These are phyloP conservation scores for Tetraselmis striata DNA, from an alignment of 139 green algal genomes.

Conservation along the genomic window DNA sequence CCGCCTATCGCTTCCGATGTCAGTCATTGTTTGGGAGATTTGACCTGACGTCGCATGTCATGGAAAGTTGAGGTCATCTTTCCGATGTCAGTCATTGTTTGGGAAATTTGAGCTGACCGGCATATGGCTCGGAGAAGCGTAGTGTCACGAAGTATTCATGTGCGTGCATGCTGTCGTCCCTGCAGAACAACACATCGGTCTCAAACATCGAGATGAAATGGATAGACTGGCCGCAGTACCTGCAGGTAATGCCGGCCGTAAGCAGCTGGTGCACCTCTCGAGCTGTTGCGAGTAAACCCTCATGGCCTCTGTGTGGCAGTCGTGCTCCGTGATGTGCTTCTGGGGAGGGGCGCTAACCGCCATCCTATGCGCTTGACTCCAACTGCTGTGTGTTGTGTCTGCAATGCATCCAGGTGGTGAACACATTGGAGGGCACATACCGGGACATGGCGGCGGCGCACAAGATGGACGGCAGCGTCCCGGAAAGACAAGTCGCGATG, in stretches of 20 bases:
- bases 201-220: conserved; percentile 39
- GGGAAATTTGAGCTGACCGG: not conserved
- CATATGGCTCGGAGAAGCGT: too few species aligned
- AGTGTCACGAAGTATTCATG: too few species aligned
- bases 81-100: not conserved
- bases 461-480: too few species aligned
- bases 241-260: too few species aligned
- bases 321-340: too few species aligned
- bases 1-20: not conserved
- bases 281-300: too few species aligned
- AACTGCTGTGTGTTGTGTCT: not conserved
- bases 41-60: not conserved
- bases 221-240: conserved; percentile 61
- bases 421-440: not conserved
- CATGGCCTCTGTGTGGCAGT: not conserved
- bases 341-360: not conserved
- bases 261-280: too few species aligned
- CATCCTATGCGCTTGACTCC: not conserved
- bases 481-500: conserved; percentile 21
- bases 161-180: not conserved
- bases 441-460: not conserved
- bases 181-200: not conserved
- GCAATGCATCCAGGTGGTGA: not conserved
- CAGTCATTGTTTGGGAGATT: not conserved
- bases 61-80: not conserved